Conservation (phyloP, 768 basidiomycete genomes). For the Termitomyces sp. region DNA sequence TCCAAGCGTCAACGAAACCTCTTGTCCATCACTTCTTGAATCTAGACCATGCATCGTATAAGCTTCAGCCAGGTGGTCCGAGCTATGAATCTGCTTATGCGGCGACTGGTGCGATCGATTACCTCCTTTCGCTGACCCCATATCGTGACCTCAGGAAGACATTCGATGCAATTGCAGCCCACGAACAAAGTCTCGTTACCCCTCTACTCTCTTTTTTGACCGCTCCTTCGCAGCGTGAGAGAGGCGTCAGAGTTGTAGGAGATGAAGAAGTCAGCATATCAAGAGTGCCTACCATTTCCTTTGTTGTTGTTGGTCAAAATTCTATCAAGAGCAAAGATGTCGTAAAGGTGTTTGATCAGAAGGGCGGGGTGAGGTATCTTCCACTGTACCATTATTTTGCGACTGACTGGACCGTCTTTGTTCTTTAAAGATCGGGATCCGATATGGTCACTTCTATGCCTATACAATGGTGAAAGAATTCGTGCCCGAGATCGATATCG, state of each 20-base stretch:
- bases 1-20: constrained; percentile 50
- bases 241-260: constrained; percentile 70
- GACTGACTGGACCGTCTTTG: not conserved
- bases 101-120: constrained; percentile 55
- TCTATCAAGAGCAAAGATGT: constrained; percentile 59
- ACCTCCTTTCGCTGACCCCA: constrained; percentile 59
- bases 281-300: constrained; percentile 68
- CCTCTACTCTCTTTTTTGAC: constrained; percentile 56
- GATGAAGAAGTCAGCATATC: constrained; percentile 38
- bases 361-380: constrained; percentile 48
- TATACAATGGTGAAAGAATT: constrained; percentile 55
- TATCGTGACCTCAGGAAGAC: constrained; percentile 42
- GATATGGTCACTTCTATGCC: constrained; percentile 78
- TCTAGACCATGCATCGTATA: constrained; percentile 43
- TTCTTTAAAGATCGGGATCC: constrained; percentile 63
- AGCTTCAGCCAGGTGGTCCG: constrained; percentile 71
- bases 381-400: not conserved
- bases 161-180: constrained; percentile 53
- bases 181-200: constrained; percentile 58
- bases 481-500: constrained; percentile 51
- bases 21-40: constrained; percentile 71
- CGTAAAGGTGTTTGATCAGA: constrained; percentile 61
- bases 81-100: constrained; percentile 71
- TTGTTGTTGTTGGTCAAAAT: constrained; percentile 60
- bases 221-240: constrained; percentile 39